Evolutionary conservation across 1,139 yeast species (phyloP), one percentile per base, ranked within the genome.

Genomic region (Kurtzmaniella quercitrusa): DNA sequence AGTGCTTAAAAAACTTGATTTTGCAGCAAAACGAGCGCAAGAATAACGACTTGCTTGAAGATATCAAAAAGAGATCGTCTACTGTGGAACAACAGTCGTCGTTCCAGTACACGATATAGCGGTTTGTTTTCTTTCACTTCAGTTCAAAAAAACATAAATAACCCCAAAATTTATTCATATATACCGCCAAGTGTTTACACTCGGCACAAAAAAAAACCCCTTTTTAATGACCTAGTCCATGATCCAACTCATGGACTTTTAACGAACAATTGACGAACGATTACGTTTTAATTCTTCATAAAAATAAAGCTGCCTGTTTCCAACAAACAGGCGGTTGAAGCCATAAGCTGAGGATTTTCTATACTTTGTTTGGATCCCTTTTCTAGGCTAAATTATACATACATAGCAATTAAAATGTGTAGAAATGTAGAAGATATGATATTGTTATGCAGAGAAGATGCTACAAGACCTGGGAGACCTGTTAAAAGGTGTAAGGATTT

Each of bases 1-100:
- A 80, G 55, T 74, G 93, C 65, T 71, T 77, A 46, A 73, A 71
- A 55, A 70, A 68, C 49, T 59, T 78, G 51, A 69, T 78, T 20
- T 60, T 74, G 40, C 74, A 76, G 53, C 74, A 75, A 55, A 71
- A 68, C 52, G 80, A 75, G 50, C 61, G 67, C 45, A 66, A 67
- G 51, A 68, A 68, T 52, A 53, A 56, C 36, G 68, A 67, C 44
- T 60, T 71, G 45, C 62, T 72, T 49, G 74, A 71, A 47, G 52
- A 54, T 39, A 71, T 72, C 48, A 72, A 71, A 54, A 66, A 65
- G 53, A 65, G 73, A 54, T 65, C 74, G 23, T 19, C 22, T 5
- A 18, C 11, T 9, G 9, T 9, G 11, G 37, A 34, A 20, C 15
- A 14, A 12, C 15, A 62, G 62, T 26, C 47, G 57, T 46, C 66